Conservation (phyloP, 83 land plant species). For the Picea abies region DNA sequence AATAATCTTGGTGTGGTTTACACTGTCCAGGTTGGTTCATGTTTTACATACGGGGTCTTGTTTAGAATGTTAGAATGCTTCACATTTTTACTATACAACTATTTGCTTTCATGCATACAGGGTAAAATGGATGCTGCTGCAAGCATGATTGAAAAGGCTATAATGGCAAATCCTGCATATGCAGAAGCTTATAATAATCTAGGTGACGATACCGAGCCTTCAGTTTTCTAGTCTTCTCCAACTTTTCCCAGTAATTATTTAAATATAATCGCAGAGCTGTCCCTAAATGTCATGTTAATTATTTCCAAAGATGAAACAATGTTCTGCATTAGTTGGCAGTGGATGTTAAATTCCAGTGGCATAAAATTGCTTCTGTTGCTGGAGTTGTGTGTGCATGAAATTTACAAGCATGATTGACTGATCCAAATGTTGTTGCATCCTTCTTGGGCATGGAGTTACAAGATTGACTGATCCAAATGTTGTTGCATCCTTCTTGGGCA, state of each 20-base stretch:
- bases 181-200: constrained; percentile 98
- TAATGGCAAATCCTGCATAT: constrained; percentile 91
- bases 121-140: constrained; percentile 99
- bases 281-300: background rate
- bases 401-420: too few relatives aligned
- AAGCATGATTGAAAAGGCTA: constrained; percentile 97
- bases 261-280: background rate
- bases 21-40: constrained; percentile 85
- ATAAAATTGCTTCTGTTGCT: too few relatives aligned
- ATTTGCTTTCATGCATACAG: constrained; percentile 35
- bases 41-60: background rate
- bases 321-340: too few relatives aligned
- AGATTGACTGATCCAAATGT: too few relatives aligned
- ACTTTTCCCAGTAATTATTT: background rate
- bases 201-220: constrained; percentile 34
- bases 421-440: background rate
- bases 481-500: background rate
- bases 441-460: background rate
- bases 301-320: too few relatives aligned
- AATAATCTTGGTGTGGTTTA: constrained; percentile 99
- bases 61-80: constrained; percentile 1
- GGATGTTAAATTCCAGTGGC: too few relatives aligned
- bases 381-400: too few relatives aligned
- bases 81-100: background rate
- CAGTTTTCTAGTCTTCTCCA: background rate